Evolutionary conservation across 108 stramenopile genomes (phyloP).

Genomic region (Chaetoceros muelleri): DNA sequence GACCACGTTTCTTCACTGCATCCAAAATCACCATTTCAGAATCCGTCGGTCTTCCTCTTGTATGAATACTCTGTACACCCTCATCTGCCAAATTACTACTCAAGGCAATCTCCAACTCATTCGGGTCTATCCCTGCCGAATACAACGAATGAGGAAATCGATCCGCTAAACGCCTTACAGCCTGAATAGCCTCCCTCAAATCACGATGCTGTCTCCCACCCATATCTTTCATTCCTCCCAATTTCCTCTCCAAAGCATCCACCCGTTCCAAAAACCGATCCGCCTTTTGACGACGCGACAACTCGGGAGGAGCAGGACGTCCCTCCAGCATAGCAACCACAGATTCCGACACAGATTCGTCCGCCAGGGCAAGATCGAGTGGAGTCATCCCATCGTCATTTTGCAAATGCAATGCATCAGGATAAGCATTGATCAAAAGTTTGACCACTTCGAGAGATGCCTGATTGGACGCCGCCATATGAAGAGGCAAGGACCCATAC

Average conservation of each 20-base stretch:
- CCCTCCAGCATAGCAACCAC: slow-evolving; percentile 79
- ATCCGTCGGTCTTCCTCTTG: slow-evolving; percentile 20
- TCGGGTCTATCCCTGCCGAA: slow-evolving; percentile 79
- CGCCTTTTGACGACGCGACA: slow-evolving; percentile 66
- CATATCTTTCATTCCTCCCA: slow-evolving; percentile 33
- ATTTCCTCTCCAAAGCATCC: slow-evolving; percentile 57
- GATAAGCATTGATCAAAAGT: slow-evolving; percentile 68
- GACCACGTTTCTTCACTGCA: slow-evolving; percentile 41
- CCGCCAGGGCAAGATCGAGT: slow-evolving; percentile 68
- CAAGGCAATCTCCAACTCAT: slow-evolving; percentile 79
- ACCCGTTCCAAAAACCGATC: slow-evolving; percentile 73
- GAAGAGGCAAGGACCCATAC: slow-evolving; percentile 73
- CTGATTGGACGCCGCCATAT: slow-evolving; percentile 80
- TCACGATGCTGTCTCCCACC: slow-evolving; percentile 55
- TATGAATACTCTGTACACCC: not conserved
- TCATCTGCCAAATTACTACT: slow-evolving; percentile 44
- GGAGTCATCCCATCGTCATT: slow-evolving; percentile 91
- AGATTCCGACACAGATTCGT: slow-evolving; percentile 54
- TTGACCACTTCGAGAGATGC: slow-evolving; percentile 68
- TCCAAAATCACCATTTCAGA: slow-evolving; percentile 56
- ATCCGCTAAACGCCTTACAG: slow-evolving; percentile 72
- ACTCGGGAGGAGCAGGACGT: slow-evolving; percentile 74
- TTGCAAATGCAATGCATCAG: slow-evolving; percentile 77
- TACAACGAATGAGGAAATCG: slow-evolving; percentile 85
- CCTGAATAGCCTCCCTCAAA: slow-evolving; percentile 62